Base-by-base conservation (phyloP, 2,329 filamentous ascomycete species). In the Ceratocystis colombiana region DNA sequence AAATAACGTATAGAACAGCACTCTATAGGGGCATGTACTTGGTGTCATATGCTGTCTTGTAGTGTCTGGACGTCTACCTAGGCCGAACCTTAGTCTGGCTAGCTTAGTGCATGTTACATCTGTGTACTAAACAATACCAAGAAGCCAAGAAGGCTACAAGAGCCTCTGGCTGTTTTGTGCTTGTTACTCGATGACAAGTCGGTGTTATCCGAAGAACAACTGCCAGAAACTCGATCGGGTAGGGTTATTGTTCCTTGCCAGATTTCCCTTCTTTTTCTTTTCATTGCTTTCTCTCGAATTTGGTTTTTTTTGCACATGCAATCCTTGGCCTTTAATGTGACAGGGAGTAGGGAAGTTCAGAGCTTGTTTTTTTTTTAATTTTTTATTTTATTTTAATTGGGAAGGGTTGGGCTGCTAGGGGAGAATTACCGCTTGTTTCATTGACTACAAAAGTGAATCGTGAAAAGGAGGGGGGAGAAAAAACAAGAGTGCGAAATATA, bases 161-260 rank as follows among this genome's bases (percentile, higher is more conserved):
- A 53, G 48, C 48, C 48, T 20, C 48, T 53, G 25, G 6, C 25
- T 53, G 48, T 53, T 53, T 53, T 25, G 48, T 53, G 20, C 48
- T 25, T 53, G 48, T 25, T 20, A 37, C 46, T 8, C 17, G 10
- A 30, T 57, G 53, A 57, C 53, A 57, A 57, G 53, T 57, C 53
- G 53, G 53, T 57, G 53, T 57, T 57, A 57, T 57, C 53, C 53
- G 53, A 57, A n/a, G 28, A 28, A 15, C 25, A 33, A n/a, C 50
- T 55, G 50, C 50, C 50, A 55, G 50, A 55, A 55, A 55, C 53
- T 57, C 53, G 28, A 57, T 57, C 28, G 25, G 53, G 53, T 57
- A 57, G 53, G 25, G 25, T 33, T 57, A 33, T 57, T 57, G 25
- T 33, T 57, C 53, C 53, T 33, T 33, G 28, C 30, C 28, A n/a